Evolutionary conservation across 495 filamentous ascomycete species (phyloP), one percentile per base, ranked within the genome.

Genomic region (Talaromyces trachyspermus): DNA sequence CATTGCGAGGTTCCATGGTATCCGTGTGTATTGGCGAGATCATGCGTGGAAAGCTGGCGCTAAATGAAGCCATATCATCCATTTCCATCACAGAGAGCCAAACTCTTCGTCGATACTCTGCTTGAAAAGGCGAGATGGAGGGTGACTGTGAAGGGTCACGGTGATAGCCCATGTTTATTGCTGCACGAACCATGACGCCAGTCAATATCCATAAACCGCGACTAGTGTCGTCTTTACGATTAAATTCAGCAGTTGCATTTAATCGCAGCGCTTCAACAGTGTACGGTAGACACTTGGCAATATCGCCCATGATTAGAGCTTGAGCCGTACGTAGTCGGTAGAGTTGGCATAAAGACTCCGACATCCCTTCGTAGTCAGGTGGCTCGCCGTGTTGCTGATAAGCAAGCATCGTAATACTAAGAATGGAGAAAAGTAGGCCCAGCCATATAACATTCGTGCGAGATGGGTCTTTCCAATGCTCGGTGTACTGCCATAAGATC

Each of bases 151-250:
- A 85, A 11, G 87, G 79, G 61, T 99, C 92, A 46, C 94, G 80
- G 56, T 99, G 92, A 50, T 95, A 94, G 38, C 92, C 92, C 88
- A 95, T 95, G 18, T 87, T 77, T 74, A 96, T 89, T 10, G 91
- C 88, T 46, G 95, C 68, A 43, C 91, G 81, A 19, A 86, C 83
- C 50, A 95, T 80, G 53, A 94, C 79, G n/a, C 86, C 85, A 5
- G 81, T 75, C 47, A 92, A 76, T 37, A 95, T 72, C 83, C 90
- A 94, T 6, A 94, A 70, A 8, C 83, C 85, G 5, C 85, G 71
- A 50, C 96, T 90, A 11, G 85, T 77, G 52, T 95, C 88, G 66
- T 81, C 81, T 40, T 80, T 83, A 43, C 86, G 78, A 14, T 79
- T 78, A 55, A 85, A 85, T 64, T 95, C 87, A 24, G 86, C 84